Evolutionary conservation across 2,329 filamentous ascomycete genomes (phyloP), one percentile per base, ranked within the genome.

Genomic region (Macrophomina pseudophaseolina): DNA sequence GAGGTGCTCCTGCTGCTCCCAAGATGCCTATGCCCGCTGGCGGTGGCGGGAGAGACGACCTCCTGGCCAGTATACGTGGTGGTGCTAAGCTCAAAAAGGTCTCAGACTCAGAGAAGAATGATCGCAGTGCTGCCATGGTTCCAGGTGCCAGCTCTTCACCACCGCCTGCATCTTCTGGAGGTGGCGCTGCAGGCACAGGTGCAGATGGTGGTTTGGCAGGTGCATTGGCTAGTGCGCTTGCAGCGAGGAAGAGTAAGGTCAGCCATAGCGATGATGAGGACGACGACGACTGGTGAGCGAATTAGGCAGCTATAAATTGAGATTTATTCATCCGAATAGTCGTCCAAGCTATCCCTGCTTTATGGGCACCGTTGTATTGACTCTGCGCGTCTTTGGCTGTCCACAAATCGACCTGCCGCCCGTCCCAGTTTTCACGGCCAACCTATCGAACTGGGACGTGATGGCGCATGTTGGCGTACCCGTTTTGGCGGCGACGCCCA

Each of bases 201-300:
- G 74, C 70, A 28, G 76, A 78, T 35, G 65, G 60, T 11, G 78
- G 78, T 14, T 68, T 84, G 71, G 83, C 82, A 66, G 81, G 80
- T 12, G 82, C 82, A 53, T 75, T 97, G 85, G 92, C 93, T 28
- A 92, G 91, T 81, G 94, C 93, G 56, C 81, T 97, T 72, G 92
- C 92, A 68, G 90, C 88, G 81, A 86, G 94, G 78, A 97, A 97
- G 84, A 88, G 93, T 79, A 97, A 97, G 84, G 94, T 97, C 77
- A 92, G 92, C 81, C 90, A 92, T 78, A 97, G 92, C 84, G 91
- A 94, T 81, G 91, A 93, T 71, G 91, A 93, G 78, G 82, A 84
- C 71, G 89, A 92, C 71, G 91, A 93, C 75, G 91, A 93, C 72
- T 92, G 90, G 90, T 87, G 63, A 65, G 44, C 42, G 42, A 8